Percentiles rank a stretch among this genome's conserved stretches.
Conservation (phyloP, 768 basidiomycete genomes). For the Lyophyllum atratum region DNA sequence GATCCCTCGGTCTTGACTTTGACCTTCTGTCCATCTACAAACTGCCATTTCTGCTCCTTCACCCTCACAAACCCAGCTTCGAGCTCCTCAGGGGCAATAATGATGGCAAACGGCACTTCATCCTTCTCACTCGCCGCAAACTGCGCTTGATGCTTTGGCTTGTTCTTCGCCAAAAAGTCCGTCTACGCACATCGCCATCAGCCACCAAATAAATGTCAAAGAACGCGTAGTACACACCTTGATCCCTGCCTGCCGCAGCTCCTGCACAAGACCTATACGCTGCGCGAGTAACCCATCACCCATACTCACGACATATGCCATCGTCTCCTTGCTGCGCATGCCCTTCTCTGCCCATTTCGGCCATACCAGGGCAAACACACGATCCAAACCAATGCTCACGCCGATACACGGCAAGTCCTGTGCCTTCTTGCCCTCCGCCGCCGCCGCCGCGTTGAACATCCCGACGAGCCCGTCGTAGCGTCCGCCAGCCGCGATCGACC, state of each 20-base stretch:
- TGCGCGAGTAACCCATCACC: constrained; percentile 89
- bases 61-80: constrained; percentile 84
- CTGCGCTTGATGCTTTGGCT: constrained; percentile 86
- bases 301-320: constrained; percentile 91
- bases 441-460: constrained; percentile 83
- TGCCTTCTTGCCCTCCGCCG: constrained; percentile 70
- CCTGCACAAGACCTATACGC: constrained; percentile 75
- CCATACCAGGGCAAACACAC: constrained; percentile 91
- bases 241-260: constrained; percentile 84
- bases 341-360: constrained; percentile 81
- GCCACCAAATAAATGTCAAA: constrained; percentile 1
- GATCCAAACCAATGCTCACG: constrained; percentile 89
- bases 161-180: constrained; percentile 91
- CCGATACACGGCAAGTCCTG: constrained; percentile 84
- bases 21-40: constrained; percentile 70
- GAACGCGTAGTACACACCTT: constrained; percentile 53
- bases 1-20: constrained; percentile 52
- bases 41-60: constrained; percentile 87
- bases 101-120: constrained; percentile 90
- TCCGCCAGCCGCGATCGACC: constrained; percentile 99
- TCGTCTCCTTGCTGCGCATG: constrained; percentile 84
- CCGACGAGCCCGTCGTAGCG: constrained; percentile 95
- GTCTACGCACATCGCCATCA: constrained; percentile 45
- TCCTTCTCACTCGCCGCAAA: constrained; percentile 91
- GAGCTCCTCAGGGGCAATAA: constrained; percentile 87